A percentile compares a stretch with the other conserved stretches of the same genome.
phyloP scores from a whole-genome alignment of 1,284 basidiomycete genomes.

The Fomitopsis betulina region DNA sequence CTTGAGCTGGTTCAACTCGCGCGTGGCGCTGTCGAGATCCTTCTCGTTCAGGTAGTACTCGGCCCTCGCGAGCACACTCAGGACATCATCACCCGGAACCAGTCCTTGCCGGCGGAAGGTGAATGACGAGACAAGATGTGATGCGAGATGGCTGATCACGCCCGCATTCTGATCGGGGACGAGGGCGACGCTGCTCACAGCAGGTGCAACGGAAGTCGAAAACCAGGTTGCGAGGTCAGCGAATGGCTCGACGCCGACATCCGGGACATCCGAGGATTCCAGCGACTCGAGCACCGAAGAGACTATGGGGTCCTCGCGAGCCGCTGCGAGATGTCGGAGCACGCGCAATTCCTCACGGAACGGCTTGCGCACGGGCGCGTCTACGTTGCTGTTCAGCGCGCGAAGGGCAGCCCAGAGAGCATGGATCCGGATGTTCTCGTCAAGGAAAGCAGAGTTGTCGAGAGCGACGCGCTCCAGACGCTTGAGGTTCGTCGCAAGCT shows the following conservation, averaged over 20 bases:
- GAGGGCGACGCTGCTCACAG: conserved; percentile 83
- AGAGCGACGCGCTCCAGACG: conserved; percentile 87
- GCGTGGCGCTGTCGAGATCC: conserved; percentile 86
- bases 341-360: conserved; percentile 90
- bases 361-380: conserved; percentile 61
- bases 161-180: conserved; percentile 89
- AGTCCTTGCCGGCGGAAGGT: conserved; percentile 77
- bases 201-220: conserved; percentile 77
- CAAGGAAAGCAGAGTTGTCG: conserved; percentile 86
- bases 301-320: conserved; percentile 68
- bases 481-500: conserved; percentile 87
- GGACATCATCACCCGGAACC: conserved; percentile 78
- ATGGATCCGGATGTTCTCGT: conserved; percentile 87
- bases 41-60: conserved; percentile 89
- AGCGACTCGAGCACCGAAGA: conserved; percentile 67
- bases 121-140: conserved; percentile 74
- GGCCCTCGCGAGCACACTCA: conserved; percentile 86
- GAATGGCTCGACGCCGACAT: conserved; percentile 87
- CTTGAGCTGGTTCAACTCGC: conserved; percentile 88
- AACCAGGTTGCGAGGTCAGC: conserved; percentile 91
- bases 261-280: conserved; percentile 72
- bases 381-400: conserved; percentile 51
- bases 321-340: conserved; percentile 69
- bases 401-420: conserved; percentile 75
- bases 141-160: conserved; percentile 66